These are phyloP conservation scores for Aspergillus caelatus DNA, from an alignment of 2,329 filamentous ascomycete genomes.

Conservation along the genomic window DNA sequence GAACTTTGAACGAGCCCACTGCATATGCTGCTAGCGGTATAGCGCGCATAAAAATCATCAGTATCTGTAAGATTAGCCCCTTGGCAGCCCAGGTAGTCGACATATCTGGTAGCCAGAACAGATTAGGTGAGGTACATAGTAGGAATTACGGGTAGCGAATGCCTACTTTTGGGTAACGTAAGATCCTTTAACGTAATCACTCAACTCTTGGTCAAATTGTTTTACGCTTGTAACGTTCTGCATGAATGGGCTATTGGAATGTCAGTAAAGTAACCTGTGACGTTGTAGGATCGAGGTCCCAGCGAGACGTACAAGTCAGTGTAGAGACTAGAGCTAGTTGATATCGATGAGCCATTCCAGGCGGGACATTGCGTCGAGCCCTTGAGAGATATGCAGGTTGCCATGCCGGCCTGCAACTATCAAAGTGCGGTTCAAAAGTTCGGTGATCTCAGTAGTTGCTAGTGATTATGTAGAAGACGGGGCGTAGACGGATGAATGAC, in stretches of 20 bases:
- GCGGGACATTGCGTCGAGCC: slow-evolving; percentile 72
- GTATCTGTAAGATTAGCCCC: slow-evolving; percentile 77
- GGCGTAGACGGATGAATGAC: background rate
- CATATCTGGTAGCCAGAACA: slow-evolving; percentile 64
- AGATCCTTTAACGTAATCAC: slow-evolving; percentile 69
- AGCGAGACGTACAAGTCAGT: slow-evolving; percentile 64
- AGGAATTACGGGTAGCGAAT: background rate
- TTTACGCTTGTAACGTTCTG: slow-evolving; percentile 73
- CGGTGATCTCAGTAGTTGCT: background rate
- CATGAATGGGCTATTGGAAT: slow-evolving; percentile 73
- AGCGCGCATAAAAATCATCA: slow-evolving; percentile 84
- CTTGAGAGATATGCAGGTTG: slow-evolving; percentile 66
- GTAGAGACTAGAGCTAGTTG: slow-evolving; percentile 61
- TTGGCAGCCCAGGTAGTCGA: slow-evolving; percentile 77
- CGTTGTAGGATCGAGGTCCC: slow-evolving; percentile 14
- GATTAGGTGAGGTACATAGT: background rate
- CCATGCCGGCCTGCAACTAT: slow-evolving; percentile 36
- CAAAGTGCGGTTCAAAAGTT: background rate
- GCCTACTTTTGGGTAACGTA: slow-evolving; percentile 79
- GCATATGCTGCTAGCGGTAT: slow-evolving; percentile 88
- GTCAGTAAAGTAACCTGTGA: slow-evolving; percentile 27
- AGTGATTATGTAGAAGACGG: background rate
- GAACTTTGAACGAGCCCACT: slow-evolving; percentile 94
- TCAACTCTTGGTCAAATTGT: slow-evolving; percentile 76
- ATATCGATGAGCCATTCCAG: slow-evolving; percentile 72